Base-by-base conservation (phyloP, 2,329 filamentous ascomycete species). In the Alternaria longipes region DNA sequence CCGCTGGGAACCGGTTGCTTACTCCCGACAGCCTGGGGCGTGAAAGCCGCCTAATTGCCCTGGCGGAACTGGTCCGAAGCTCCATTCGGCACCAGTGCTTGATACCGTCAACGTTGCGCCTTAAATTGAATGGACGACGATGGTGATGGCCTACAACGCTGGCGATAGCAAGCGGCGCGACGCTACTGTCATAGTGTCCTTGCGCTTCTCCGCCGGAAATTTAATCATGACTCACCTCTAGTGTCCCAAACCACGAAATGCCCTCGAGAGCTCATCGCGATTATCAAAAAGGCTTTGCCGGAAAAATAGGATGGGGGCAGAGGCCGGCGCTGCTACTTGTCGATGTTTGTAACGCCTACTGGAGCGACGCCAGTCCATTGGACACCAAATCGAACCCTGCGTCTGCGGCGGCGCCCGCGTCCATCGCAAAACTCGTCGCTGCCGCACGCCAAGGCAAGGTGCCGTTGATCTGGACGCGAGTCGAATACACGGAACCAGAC, bases 311-410 rank as follows among this genome's bases (percentile, higher is more conserved):
- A 62, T 84, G 81, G 81, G 82, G 81, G 38, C 56, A 52, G 22
- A 74, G 71, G 6, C 81, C 81, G 5, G 82, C 79, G 22, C 74
- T 84, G 3, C 68, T 84, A 49, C 67, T 84, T 24, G 78, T 84
- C 69, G 82, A 84, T 65, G 81, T 84, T 41, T 84, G 81, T 70
- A 80, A 77, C 38, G 81, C 81, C 14, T 83, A 84, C 69, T 84
- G 80, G 79, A 76, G 74, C 4, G 65, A 74, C 26, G 76, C 74
- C 3, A 83, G 81, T 38, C 80, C 80, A 3, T 73, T 84, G n/a
- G 76, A 80, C 52, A 76, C 78, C 22, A 71, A 71, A n/a, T 69
- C 70, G 5, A 77, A 83, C 66, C 72, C 78, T 16, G 74, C 75
- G 14, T 76, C 76, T 20, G 74, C 71, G 9, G 63, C 69, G 8